Percentiles rank a stretch among this genome's conserved stretches.
phyloP scores from a whole-genome alignment of 1,139 yeast genomes.

The Yamadazyma sp. region DNA sequence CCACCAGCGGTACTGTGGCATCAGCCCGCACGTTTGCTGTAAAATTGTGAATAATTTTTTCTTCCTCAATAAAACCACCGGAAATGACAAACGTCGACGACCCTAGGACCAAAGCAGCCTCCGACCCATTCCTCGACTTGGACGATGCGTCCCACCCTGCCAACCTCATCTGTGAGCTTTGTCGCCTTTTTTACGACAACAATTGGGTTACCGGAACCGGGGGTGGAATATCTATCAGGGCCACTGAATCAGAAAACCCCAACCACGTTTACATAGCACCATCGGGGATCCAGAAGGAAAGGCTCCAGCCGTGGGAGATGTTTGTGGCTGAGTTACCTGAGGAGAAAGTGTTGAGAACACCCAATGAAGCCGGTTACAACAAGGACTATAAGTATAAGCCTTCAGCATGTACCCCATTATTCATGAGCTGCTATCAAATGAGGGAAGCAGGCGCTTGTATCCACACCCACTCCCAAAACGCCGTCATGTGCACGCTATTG shows the following conservation, averaged over 20 bases:
- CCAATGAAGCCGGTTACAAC: conserved; percentile 48
- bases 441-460: conserved; percentile 90
- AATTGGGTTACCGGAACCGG: conserved; percentile 98
- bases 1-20: too few relatives aligned
- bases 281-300: conserved; percentile 92
- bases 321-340: conserved; percentile 67
- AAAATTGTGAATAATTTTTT: background rate
- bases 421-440: conserved; percentile 70
- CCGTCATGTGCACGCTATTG: conserved; percentile 77
- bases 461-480: conserved; percentile 89
- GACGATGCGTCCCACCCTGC: conserved; percentile 68
- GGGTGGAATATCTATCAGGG: conserved; percentile 85
- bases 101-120: conserved; percentile 5
- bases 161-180: conserved; percentile 77
- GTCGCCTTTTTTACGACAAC: conserved; percentile 72
- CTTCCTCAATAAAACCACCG: too few relatives aligned
- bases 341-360: conserved; percentile 59
- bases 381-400: conserved; percentile 63
- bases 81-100: background rate
- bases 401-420: conserved; percentile 90
- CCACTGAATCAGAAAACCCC: conserved; percentile 44
- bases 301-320: conserved; percentile 79
- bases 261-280: conserved; percentile 78
- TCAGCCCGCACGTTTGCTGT: background rate
- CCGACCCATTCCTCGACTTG: conserved; percentile 11